These are phyloP conservation scores for Cystobasidium ongulense DNA, from an alignment of 768 basidiomycete genomes.

Conservation along the genomic window DNA sequence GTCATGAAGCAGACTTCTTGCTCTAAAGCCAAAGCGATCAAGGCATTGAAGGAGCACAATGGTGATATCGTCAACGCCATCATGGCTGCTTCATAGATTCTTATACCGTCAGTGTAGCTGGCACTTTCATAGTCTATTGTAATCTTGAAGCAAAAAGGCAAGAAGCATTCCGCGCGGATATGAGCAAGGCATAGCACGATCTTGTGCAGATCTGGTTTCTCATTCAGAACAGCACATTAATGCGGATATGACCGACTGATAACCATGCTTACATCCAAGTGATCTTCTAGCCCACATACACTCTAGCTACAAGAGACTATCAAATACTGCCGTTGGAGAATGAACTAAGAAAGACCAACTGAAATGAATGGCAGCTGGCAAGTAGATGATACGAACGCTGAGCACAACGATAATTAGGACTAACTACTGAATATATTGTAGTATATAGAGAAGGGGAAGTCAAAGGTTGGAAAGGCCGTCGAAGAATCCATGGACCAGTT, in stretches of 20 bases:
- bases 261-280: no score
- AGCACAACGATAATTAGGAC: not conserved
- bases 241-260: no score
- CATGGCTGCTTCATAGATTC: conserved; percentile 13
- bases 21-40: conserved; percentile 82
- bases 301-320: no score
- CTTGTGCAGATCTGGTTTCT: no score
- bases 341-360: not conserved
- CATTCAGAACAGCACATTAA: no score
- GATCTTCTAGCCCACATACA: no score
- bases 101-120: not conserved
- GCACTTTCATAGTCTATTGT: not conserved
- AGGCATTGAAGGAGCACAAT: conserved; percentile 78
- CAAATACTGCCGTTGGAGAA: not conserved
- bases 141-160: not conserved
- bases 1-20: conserved; percentile 82
- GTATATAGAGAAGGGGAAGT: no score
- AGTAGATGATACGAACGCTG: not conserved
- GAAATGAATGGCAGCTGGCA: not conserved
- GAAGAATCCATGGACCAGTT: no score
- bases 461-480: no score
- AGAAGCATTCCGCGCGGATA: not conserved
- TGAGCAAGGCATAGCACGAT: no score
- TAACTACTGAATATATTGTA: no score
- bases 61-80: conserved; percentile 47